These are phyloP conservation scores for Epithemia pelagica DNA, from an alignment of 108 stramenopile genomes.

Conservation along the genomic window DNA sequence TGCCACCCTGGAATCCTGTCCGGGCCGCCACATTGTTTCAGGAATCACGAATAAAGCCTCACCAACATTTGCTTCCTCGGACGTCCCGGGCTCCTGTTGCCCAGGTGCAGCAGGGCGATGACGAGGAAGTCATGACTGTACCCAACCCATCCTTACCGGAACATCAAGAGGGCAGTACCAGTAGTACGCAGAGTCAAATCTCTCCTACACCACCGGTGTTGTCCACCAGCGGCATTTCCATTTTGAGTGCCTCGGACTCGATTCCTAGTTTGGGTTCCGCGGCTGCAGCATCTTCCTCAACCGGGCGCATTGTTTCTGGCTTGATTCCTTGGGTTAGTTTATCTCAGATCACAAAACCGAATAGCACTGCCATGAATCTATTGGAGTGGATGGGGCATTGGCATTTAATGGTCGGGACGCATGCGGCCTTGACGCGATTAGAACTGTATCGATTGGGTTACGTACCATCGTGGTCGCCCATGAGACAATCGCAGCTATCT, in stretches of 20 bases:
- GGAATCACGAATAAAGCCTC: constrained; percentile 54
- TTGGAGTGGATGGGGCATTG: constrained; percentile 79
- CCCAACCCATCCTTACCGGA: constrained; percentile 1
- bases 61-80: constrained; percentile 15
- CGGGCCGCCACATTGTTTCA: constrained; percentile 42
- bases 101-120: not conserved
- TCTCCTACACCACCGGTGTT: constrained; percentile 6
- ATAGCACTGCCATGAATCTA: constrained; percentile 20
- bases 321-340: not conserved
- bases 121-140: too few species aligned
- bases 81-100: constrained; percentile 14
- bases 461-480: constrained; percentile 20
- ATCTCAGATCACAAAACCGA: constrained; percentile 15
- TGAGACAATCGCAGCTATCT: constrained; percentile 11
- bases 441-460: constrained; percentile 73
- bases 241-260: constrained; percentile 47
- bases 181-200: constrained; percentile 24
- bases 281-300: constrained; percentile 2
- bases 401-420: constrained; percentile 59
- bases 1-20: constrained; percentile 70
- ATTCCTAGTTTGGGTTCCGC: constrained; percentile 58
- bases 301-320: constrained; percentile 1
- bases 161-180: constrained; percentile 12
- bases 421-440: constrained; percentile 44
- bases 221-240: constrained; percentile 69